phyloP scores from a whole-genome alignment of 1,284 basidiomycete species.

The Irpex sp. region DNA sequence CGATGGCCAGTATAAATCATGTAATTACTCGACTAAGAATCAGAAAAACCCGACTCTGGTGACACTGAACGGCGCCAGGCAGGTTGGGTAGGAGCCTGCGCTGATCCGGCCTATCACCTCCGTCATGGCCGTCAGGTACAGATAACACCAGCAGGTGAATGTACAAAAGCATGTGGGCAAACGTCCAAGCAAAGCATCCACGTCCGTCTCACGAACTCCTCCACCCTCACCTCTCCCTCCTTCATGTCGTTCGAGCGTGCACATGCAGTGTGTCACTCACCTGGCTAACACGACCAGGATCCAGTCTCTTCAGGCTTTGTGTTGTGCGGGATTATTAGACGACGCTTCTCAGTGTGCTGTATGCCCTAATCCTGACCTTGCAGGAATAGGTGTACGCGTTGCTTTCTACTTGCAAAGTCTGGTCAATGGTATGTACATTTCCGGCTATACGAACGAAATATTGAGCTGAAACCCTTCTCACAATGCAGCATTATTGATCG shows the following conservation, averaged over 20 bases:
- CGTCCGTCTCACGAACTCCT: background rate
- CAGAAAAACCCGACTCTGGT: no score
- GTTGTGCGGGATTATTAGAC: background rate
- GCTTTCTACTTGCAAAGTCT: slow-evolving; percentile 29
- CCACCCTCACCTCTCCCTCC: background rate
- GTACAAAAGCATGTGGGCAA: background rate
- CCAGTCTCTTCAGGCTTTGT: background rate
- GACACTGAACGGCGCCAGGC: no score
- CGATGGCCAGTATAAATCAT: no score
- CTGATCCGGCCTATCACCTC: background rate
- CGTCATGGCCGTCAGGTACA: background rate
- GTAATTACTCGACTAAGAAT: no score
- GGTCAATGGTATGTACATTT: slow-evolving; percentile 23
- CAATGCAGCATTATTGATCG: slow-evolving; percentile 22
- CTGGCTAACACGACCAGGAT: background rate
- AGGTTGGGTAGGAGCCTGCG: no score
- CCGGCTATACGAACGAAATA: background rate
- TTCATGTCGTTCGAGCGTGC: background rate
- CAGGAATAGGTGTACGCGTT: slow-evolving; percentile 25
- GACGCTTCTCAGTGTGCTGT: slow-evolving; percentile 14
- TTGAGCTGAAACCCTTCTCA: background rate
- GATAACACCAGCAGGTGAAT: background rate
- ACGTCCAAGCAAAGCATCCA: background rate
- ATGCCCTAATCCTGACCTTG: slow-evolving; percentile 25
- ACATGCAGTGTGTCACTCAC: background rate